Evolutionary conservation across 2,329 filamentous ascomycete genomes (phyloP).

Genomic region (Bipolaris sorokiniana): DNA sequence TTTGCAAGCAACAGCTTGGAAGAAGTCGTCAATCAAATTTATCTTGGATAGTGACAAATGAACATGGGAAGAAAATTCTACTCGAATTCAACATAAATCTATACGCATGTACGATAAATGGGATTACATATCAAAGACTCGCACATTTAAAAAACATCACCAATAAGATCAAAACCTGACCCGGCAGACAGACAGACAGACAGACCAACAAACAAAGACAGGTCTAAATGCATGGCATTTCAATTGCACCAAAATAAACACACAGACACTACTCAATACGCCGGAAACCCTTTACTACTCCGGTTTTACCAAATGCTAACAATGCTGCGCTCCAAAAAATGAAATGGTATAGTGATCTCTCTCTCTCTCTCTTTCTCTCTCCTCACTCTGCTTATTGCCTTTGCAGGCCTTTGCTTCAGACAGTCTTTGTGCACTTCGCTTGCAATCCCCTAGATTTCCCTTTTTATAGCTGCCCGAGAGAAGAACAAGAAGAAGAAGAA

Average conservation of each 20-base stretch:
- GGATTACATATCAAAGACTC: no score
- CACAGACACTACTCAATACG: constrained; percentile 19
- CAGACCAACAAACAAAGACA: background rate
- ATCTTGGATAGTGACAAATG: no score
- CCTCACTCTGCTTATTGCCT: constrained; percentile 4
- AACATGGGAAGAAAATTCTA: no score
- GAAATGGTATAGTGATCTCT: constrained; percentile 39
- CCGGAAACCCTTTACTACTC: background rate
- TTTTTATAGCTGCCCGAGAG: constrained; percentile 14
- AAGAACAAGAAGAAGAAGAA: constrained; percentile 3
- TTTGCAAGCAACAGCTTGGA: no score
- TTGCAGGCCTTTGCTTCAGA: constrained; percentile 13
- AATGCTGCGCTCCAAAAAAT: constrained; percentile 32
- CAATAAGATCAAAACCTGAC: no score
- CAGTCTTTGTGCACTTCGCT: constrained; percentile 15
- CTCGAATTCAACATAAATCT: no score
- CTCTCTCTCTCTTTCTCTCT: constrained; percentile 11
- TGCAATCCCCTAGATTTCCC: constrained; percentile 30
- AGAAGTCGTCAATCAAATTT: no score
- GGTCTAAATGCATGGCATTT: constrained; percentile 23
- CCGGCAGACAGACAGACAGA: background rate
- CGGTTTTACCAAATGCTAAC: constrained; percentile 20
- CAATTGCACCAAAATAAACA: constrained; percentile 19
- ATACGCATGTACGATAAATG: no score
- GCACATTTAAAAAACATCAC: no score